Percentiles rank a stretch among this genome's conserved stretches.
These are phyloP conservation scores for Paramecium primaurelia DNA, from an alignment of 73 alveolate species.

Conservation along the genomic window DNA sequence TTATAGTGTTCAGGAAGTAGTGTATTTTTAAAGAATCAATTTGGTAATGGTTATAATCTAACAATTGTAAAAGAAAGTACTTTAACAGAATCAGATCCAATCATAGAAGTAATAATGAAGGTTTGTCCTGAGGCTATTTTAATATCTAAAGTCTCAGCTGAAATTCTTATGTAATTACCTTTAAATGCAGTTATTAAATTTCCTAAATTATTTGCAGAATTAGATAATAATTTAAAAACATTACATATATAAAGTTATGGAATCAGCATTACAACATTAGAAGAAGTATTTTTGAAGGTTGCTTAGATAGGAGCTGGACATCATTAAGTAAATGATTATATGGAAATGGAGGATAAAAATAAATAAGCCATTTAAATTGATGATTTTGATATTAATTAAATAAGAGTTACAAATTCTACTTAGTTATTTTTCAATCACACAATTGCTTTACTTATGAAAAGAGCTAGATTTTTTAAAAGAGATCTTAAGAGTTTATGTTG, in stretches of 20 bases:
- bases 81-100: slow-evolving; percentile 24
- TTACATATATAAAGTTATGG: slow-evolving; percentile 72
- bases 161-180: slow-evolving; percentile 67
- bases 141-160: slow-evolving; percentile 72
- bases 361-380: background rate
- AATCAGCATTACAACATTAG: slow-evolving; percentile 92
- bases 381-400: slow-evolving; percentile 49
- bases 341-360: background rate
- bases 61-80: slow-evolving; percentile 63
- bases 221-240: slow-evolving; percentile 63
- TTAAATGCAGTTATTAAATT: slow-evolving; percentile 50
- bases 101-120: slow-evolving; percentile 56
- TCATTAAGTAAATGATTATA: slow-evolving; percentile 1
- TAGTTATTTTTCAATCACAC: slow-evolving; percentile 71
- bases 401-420: slow-evolving; percentile 37
- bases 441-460: slow-evolving; percentile 77
- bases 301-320: slow-evolving; percentile 63
- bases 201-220: slow-evolving; percentile 63
- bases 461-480: slow-evolving; percentile 74
- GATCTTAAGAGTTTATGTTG: slow-evolving; percentile 79
- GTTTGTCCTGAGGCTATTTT: slow-evolving; percentile 54
- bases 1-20: slow-evolving; percentile 90
- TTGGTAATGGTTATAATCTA: slow-evolving; percentile 86
- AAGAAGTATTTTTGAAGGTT: slow-evolving; percentile 95
- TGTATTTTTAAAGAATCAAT: slow-evolving; percentile 85